phyloP scores from a whole-genome alignment of 371 early-diverging fungal species.

The Zopfochytrium polystomum region DNA sequence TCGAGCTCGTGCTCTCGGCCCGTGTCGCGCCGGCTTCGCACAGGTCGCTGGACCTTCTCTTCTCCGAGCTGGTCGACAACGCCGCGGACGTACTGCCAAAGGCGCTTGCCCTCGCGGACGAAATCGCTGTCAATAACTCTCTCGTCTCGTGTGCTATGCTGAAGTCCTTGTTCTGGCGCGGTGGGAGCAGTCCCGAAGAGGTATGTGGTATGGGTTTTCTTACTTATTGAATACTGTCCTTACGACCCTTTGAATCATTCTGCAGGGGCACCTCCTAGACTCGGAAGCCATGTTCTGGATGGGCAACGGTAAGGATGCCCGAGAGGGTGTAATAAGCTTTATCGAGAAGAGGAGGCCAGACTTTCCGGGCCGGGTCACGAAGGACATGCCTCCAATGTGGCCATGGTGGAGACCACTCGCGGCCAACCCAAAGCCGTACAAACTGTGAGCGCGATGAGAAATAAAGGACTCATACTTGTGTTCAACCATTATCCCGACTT shows the following conservation, averaged over 20 bases:
- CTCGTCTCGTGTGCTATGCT: constrained; percentile 18
- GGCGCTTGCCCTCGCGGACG: constrained; percentile 23
- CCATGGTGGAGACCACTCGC: constrained; percentile 8
- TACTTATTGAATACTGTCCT: no score
- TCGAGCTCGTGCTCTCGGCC: constrained; percentile 23
- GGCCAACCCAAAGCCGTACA: no score
- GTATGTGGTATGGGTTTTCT: neutral
- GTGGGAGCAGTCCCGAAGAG: constrained; percentile 16
- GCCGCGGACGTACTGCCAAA: constrained; percentile 20
- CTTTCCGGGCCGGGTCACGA: neutral
- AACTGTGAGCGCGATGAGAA: no score
- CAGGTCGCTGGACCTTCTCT: constrained; percentile 17
- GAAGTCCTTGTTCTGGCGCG: constrained; percentile 26
- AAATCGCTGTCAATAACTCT: constrained; percentile 24
- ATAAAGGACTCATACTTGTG: no score
- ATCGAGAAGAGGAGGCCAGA: constrained; percentile 21
- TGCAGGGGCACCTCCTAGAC: constrained; percentile 25
- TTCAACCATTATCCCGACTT: no score
- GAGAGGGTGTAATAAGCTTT: constrained; percentile 28
- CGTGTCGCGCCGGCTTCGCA: constrained; percentile 15
- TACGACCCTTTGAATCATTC: no score
- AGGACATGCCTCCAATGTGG: neutral
- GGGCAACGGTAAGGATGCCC: constrained; percentile 16
- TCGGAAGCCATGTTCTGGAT: constrained; percentile 18
- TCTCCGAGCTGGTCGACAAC: constrained; percentile 20